These are phyloP conservation scores for Cryptomeria japonica DNA, from an alignment of 75 land plant species.

Conservation along the genomic window DNA sequence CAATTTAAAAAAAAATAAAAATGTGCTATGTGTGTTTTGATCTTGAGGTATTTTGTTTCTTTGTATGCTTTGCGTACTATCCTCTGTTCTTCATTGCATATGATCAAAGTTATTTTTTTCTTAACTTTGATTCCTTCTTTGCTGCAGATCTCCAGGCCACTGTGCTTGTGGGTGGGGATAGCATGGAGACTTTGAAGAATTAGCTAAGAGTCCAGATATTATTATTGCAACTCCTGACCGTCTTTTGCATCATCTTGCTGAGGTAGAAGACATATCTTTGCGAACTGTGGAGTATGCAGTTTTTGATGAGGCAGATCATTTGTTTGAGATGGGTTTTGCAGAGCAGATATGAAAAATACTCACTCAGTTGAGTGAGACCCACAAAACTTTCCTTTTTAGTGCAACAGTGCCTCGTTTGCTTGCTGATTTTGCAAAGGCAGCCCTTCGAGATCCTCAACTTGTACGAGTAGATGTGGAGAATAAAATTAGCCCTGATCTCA, in stretches of 20 bases:
- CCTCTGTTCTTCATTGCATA: background rate
- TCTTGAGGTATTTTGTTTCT: background rate
- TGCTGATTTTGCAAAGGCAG: constrained; percentile 98
- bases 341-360: constrained; percentile 90
- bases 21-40: background rate
- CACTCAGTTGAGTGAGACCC: constrained; percentile 72
- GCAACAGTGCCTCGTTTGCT: constrained; percentile 95
- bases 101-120: background rate
- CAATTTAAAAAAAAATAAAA: background rate
- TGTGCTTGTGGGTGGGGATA: constrained; percentile 96
- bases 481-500: constrained; percentile 90
- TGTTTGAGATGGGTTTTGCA: constrained; percentile 98
- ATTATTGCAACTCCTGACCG: constrained; percentile 98
- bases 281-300: constrained; percentile 93
- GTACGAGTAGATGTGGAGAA: constrained; percentile 91
- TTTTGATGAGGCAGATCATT: constrained; percentile 97
- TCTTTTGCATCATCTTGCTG: constrained; percentile 97
- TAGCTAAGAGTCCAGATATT: constrained; percentile 88
- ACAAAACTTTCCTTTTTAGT: constrained; percentile 95
- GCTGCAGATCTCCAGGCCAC: constrained; percentile 69
- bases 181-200: constrained; percentile 92
- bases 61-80: background rate
- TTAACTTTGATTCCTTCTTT: background rate
- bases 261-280: constrained; percentile 95
- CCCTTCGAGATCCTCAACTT: constrained; percentile 86